Evolutionary conservation across 2,329 filamentous ascomycete genomes (phyloP), one percentile per base, ranked within the genome.

Genomic region (Diplodia intermedia): DNA sequence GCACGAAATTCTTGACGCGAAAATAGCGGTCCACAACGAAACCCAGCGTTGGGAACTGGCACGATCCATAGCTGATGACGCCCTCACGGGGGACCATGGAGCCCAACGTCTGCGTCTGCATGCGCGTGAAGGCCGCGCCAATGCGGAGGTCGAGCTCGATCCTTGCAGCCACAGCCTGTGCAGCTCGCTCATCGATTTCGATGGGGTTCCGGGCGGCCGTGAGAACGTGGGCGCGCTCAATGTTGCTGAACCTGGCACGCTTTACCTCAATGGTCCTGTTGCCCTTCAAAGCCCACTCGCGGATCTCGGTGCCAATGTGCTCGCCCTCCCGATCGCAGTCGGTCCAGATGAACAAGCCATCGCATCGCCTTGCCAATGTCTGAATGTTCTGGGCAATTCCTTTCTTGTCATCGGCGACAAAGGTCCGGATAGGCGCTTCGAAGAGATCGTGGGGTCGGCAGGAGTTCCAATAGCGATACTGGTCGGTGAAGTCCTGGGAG

Each of bases 311-410:
- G 7, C 95, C 95, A 72, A 99, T 99, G 76, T 98, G 91, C 78
- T 99, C 95, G 43, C 95, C 95, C 84, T 99, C 95, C 67, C 94
- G 89, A 83, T 99, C 95, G 79, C 95, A 98, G 85, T 99, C 95
- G 0, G 95, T 99, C 95, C 95, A 99, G 73, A 99, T 97, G 79
- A 96, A 94, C 38, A 99, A 84, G 14, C 90, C 88, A 67, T 85
- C 86, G n/a, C 89, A 86, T 76, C 86, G 86, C 69, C 86, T 86
- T 20, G 95, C 94, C 78, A 97, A 90, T 1, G 86, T 82, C 72
- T 90, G 87, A 74, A 99, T 95, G 75, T 99, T 99, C 38, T 89
- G 85, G 11, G 94, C 93, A 70, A 99, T 90, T 1, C 85, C 82
- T 73, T 89, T 89, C 76, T 94, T 96, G 75, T 94, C 90, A 88